Evolutionary conservation across 148 eudicot species (phyloP).

Genomic region (Rhododendron williamsianum): DNA sequence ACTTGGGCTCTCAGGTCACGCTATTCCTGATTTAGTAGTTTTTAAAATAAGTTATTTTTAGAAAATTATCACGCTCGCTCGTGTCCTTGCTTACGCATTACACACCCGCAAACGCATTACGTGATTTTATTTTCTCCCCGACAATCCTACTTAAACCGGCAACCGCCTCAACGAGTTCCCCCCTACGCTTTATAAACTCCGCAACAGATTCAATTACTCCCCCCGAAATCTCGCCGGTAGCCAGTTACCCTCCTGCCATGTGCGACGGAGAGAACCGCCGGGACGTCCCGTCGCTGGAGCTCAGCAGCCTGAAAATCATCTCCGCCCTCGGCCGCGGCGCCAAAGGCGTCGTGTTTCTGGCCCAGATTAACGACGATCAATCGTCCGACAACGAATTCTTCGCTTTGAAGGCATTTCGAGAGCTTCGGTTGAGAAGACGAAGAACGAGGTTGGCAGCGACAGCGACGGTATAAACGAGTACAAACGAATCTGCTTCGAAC

Average conservation of each 20-base stretch:
- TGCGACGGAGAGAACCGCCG: conserved; percentile 2
- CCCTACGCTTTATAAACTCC: background rate
- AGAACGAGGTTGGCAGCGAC: conserved; percentile 1
- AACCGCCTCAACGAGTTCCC: background rate
- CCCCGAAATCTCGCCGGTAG: background rate
- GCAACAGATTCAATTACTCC: background rate
- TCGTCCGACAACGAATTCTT: conserved; percentile 22
- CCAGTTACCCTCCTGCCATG: conserved; percentile 12
- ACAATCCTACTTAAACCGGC: background rate
- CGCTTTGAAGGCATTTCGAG: conserved; percentile 46
- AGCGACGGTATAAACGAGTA: conserved; percentile 22
- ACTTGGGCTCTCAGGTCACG: background rate
- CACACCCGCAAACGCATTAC: no score
- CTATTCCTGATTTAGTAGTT: no score
- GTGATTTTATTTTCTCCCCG: background rate
- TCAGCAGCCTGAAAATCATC: conserved; percentile 28
- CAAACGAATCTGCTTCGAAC: conserved; percentile 51
- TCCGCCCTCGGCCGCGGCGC: conserved; percentile 63
- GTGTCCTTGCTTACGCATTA: no score
- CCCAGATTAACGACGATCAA: conserved; percentile 12
- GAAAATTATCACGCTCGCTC: no score
- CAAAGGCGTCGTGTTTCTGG: conserved; percentile 64
- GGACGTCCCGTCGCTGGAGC: conserved; percentile 24
- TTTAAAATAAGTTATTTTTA: no score
- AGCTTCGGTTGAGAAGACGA: conserved; percentile 34